Evolutionary conservation across 805 yeast species (phyloP), one percentile per base, ranked within the genome.

Genomic region (Candida xiaguanensis): DNA sequence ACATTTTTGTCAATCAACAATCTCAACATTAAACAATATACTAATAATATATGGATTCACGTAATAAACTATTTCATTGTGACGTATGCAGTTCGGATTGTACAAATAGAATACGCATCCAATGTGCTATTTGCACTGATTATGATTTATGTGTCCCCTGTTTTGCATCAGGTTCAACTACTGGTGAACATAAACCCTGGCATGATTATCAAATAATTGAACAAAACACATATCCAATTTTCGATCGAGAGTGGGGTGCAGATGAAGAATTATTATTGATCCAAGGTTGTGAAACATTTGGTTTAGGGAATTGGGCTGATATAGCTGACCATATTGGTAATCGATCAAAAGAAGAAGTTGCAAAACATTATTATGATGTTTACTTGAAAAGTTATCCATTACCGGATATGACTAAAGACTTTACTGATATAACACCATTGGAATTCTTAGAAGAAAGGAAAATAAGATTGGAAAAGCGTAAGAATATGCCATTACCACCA

Each of bases 131-230:
- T 24, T 95, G 99, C 63, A 70, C 79, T 3, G 98, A 91, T 59
- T 93, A 91, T 54, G 99, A 93, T 59, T 67, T 93, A n/a, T 93
- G 99, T 70, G 98, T 95, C 4, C 96, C 95, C 2, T 93, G 99
- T 60, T 93, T 93, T 65, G 82, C 96, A 2, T 76, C 80, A 41
- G 99, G 99, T 11, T 67, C 76, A 12, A 66, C 77, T 16, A 77
- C 93, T 3, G 95, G 88, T 2, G 81, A 78, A 45, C 99, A 93
- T 66, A 82, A 88, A 59, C 98, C 99, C 8, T 86, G 80, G 74
- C 99, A 93, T 59, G 95, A 86, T 55, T 93, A 93, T 59, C 77
- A 80, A 53, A 85, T 93, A 12, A 81, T 91, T 19, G 99, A 93
- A 60, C 96, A 95, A 51, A 91, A 91, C 55, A 85, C 95, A 2